Evolutionary conservation across 768 basidiomycete species (phyloP), one percentile per base, ranked within the genome.

Genomic region (Boletus pseudo-olivaceus): DNA sequence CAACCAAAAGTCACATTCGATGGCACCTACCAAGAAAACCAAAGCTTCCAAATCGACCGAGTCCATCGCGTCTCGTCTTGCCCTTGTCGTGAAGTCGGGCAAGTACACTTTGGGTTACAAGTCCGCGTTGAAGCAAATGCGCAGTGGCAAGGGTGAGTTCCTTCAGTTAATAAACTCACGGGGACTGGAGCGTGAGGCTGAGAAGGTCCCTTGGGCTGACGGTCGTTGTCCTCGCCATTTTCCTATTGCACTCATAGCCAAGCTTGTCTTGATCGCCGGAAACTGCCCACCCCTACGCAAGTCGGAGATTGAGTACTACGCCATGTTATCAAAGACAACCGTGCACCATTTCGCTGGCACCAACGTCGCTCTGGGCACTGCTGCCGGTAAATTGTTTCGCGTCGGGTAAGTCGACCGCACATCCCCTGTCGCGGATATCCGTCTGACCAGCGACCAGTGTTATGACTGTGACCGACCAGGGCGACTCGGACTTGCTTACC

Each of bases 261-360:
- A 97, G 79, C 92, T 99, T 64, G 88, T 99, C 71, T 78, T 99
- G 74, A 97, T 99, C 71, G 93, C 96, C 67, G 95, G 93, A 64
- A 99, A 99, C 80, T 97, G 94, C 79, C 97, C 97, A 54, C 97
- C 97, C 59, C 85, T 99, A 59, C 93, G 97, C 75, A 97, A 97
- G 76, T 98, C 96, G 57, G 97, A 99, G 82, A 82, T 99, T 55
- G 97, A 99, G 81, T 99, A 98, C 82, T 99, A 98, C 72, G 97
- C 94, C 78, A 97, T 97, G 95, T 82, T 99, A 72, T 97, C 94
- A 63, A 99, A 99, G 82, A 98, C 96, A 54, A 85, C 90, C 54
- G 96, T 98, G 53, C 97, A 98, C 78, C 95, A 98, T 79, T 99
- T 97, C 74, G 81, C 85, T 60, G 97, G 97, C 60, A 94, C 94